A percentile compares a stretch with the other conserved stretches of the same genome.
Conservation (phyloP, 179 eudicot species). For the Spergularia azorica region DNA sequence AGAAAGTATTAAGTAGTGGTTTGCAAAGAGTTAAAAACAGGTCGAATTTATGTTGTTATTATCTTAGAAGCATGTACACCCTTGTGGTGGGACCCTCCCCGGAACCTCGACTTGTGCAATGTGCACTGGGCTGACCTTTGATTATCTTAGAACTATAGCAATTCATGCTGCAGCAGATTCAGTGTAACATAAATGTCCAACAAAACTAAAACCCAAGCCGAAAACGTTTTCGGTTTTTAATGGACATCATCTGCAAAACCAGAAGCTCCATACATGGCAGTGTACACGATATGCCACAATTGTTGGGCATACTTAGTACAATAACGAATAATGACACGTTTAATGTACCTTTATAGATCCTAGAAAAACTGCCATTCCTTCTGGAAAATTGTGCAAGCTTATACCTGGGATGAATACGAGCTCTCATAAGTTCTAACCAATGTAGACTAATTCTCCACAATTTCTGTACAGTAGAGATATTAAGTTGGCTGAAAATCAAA, state of each 20-base stretch:
- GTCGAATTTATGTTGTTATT: background rate
- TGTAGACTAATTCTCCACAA: background rate
- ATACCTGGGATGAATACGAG: constrained; percentile 54
- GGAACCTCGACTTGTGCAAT: too few species aligned
- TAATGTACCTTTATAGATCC: constrained; percentile 86
- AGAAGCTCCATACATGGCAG: background rate
- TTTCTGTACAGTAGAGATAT: background rate
- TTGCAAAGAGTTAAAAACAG: background rate
- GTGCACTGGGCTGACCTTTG: too few species aligned
- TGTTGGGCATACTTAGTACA: background rate
- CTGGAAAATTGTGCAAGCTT: constrained; percentile 97
- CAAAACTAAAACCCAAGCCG: background rate
- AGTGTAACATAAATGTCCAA: background rate
- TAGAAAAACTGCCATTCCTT: constrained; percentile 98
- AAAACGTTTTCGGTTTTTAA: too few species aligned
- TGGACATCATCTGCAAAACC: background rate
- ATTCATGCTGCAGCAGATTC: background rate
- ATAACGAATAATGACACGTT: background rate
- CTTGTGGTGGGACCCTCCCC: too few species aligned
- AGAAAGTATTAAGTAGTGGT: background rate
- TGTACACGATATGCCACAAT: background rate
- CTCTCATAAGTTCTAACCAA: constrained; percentile 1
- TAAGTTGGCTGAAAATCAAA: too few species aligned
- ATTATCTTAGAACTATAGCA: background rate
- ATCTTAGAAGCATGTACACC: background rate